A percentile compares a stretch with the other conserved stretches of the same genome.
These are phyloP conservation scores for Adansonia madagascariensis DNA, from an alignment of 441 rosid species.

Conservation along the genomic window DNA sequence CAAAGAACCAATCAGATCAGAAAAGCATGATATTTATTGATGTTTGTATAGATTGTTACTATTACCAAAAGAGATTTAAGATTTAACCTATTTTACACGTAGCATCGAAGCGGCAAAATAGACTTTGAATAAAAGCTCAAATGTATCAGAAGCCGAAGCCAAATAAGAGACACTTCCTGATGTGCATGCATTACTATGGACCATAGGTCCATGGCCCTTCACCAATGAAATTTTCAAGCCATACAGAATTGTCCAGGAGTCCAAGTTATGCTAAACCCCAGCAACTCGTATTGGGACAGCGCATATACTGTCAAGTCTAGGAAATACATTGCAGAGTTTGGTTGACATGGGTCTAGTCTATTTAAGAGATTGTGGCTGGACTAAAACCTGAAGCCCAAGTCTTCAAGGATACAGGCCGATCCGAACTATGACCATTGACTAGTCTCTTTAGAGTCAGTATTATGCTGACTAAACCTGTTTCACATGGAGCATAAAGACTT, in stretches of 20 bases:
- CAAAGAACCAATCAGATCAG: not conserved
- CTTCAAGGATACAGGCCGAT: not conserved
- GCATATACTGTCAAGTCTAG: not conserved
- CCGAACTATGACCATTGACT: not conserved
- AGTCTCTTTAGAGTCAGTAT: not conserved
- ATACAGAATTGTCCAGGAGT: not conserved
- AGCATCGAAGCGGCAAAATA: not conserved
- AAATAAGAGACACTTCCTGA: not conserved
- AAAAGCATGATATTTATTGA: not conserved
- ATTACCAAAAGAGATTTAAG: not conserved
- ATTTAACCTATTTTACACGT: not conserved
- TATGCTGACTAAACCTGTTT: not conserved
- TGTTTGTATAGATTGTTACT: not conserved
- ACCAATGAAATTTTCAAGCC: not conserved
- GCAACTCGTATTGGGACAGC: not conserved
- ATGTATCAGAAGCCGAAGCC: not conserved
- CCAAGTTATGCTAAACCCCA: not conserved
- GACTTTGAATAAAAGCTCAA: not conserved
- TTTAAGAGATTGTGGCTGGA: not conserved
- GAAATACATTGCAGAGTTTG: not conserved
- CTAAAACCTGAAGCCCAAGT: not conserved
- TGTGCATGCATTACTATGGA: not conserved
- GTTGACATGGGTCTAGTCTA: constrained; percentile 5
- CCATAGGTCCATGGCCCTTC: not conserved
- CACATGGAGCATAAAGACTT: not conserved